A percentile compares a stretch with the other conserved stretches of the same genome.
These are phyloP conservation scores for Gymnopus androsaceus DNA, from an alignment of 1,284 basidiomycete genomes.

Conservation along the genomic window DNA sequence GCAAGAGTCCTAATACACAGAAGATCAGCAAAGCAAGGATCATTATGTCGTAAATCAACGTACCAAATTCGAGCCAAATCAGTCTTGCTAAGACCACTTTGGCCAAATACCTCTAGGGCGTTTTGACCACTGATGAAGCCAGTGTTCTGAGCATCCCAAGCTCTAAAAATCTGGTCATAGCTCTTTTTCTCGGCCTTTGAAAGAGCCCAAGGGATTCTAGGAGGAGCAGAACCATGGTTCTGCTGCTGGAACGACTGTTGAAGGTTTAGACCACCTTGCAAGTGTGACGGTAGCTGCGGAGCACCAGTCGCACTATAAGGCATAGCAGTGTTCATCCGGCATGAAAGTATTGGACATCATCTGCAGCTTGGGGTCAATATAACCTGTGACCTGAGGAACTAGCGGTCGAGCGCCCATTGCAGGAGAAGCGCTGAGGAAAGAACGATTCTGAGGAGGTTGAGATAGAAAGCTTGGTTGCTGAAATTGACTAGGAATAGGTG, in stretches of 20 bases:
- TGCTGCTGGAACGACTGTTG: constrained; percentile 82
- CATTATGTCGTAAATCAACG: constrained; percentile 28
- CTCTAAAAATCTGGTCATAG: constrained; percentile 95
- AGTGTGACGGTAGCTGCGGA: constrained; percentile 69
- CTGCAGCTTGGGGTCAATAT: constrained; percentile 77
- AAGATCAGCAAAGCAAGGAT: constrained; percentile 8
- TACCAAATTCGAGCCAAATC: constrained; percentile 95
- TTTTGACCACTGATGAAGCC: constrained; percentile 89
- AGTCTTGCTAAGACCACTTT: constrained; percentile 87
- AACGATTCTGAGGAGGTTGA: constrained; percentile 43
- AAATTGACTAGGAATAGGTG: constrained; percentile 59
- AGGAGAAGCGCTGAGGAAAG: constrained; percentile 67
- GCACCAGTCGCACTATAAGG: constrained; percentile 62
- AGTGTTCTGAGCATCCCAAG: constrained; percentile 85
- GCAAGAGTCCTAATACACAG: constrained; percentile 74
- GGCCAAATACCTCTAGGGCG: constrained; percentile 93
- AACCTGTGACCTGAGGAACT: constrained; percentile 81
- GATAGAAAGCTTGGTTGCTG: constrained; percentile 47
- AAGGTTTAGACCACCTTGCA: constrained; percentile 53
- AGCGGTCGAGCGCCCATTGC: constrained; percentile 46
- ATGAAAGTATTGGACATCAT: constrained; percentile 89
- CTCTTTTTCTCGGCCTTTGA: constrained; percentile 93
- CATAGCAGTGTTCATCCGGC: constrained; percentile 66
- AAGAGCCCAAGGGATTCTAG: constrained; percentile 86
- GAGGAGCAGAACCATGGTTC: constrained; percentile 71